Evolutionary conservation across 2,329 filamentous ascomycete species (phyloP).

Genomic region (Daldinia sp.): DNA sequence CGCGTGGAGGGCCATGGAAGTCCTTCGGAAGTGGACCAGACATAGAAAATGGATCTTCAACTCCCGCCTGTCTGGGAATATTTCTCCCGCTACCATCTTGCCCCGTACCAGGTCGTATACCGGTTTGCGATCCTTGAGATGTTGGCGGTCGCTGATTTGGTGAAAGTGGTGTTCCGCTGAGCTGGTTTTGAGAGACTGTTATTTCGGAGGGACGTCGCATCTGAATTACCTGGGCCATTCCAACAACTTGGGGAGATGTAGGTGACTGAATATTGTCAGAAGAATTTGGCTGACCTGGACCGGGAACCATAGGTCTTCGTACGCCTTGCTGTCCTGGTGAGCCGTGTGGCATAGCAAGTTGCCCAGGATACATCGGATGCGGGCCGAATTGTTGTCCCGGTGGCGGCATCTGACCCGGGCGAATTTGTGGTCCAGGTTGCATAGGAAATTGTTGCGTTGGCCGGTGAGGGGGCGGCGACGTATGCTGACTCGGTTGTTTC

Average conservation of each 20-base stretch:
- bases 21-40: conserved; percentile 25
- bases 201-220: conserved; percentile 48
- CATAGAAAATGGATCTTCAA: conserved; percentile 22
- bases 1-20: conserved; percentile 39
- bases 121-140: conserved; percentile 40
- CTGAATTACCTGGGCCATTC: conserved; percentile 44
- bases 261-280: conserved; percentile 15
- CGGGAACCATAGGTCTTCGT: conserved; percentile 24
- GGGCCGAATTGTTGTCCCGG: conserved; percentile 44
- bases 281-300: conserved; percentile 23
- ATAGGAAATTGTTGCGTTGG: conserved; percentile 43
- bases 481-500: conserved; percentile 42
- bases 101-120: conserved; percentile 36
- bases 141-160: conserved; percentile 35
- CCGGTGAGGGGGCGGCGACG: conserved; percentile 32
- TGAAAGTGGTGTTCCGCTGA: conserved; percentile 17
- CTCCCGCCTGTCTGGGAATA: conserved; percentile 12
- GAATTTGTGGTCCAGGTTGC: conserved; percentile 42
- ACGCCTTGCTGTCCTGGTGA: conserved; percentile 34
- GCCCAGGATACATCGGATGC: conserved; percentile 47
- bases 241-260: conserved; percentile 32
- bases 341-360: conserved; percentile 38
- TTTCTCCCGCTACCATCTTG: conserved; percentile 19
- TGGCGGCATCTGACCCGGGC: conserved; percentile 45
- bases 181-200: conserved; percentile 42